These are phyloP conservation scores for Fusarium siculi DNA, from an alignment of 2,329 filamentous ascomycete species.

Conservation along the genomic window DNA sequence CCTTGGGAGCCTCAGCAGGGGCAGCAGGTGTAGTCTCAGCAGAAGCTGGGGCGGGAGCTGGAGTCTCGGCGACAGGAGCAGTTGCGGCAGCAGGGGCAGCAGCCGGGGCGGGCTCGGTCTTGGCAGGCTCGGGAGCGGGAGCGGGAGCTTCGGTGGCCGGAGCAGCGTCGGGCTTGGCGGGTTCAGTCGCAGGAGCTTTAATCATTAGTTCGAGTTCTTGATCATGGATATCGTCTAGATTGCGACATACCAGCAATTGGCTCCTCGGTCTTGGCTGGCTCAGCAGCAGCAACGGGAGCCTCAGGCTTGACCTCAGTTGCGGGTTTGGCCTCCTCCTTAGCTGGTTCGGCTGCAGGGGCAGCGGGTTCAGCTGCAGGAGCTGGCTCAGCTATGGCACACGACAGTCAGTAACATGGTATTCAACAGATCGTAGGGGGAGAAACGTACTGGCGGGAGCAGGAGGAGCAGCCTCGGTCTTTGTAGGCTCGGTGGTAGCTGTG, in stretches of 20 bases:
- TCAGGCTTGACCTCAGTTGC: slow-evolving; percentile 41
- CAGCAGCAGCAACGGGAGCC: slow-evolving; percentile 41
- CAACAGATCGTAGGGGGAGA: neutral
- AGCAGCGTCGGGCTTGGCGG: slow-evolving; percentile 44
- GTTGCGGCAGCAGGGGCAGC: slow-evolving; percentile 35
- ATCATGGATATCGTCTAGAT: neutral
- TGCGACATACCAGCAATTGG: slow-evolving; percentile 37
- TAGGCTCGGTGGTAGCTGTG: slow-evolving; percentile 45
- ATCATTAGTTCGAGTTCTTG: neutral
- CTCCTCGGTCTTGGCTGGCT: slow-evolving; percentile 41
- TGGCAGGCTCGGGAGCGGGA: slow-evolving; percentile 42
- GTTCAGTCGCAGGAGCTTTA: slow-evolving; percentile 41
- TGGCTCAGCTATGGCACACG: slow-evolving; percentile 36
- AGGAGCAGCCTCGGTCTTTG: slow-evolving; percentile 50
- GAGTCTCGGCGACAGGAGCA: slow-evolving; percentile 36
- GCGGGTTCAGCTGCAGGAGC: slow-evolving; percentile 40
- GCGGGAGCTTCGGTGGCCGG: slow-evolving; percentile 44
- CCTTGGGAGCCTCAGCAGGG: slow-evolving; percentile 41
- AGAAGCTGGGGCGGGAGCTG: slow-evolving; percentile 38
- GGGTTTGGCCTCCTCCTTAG: slow-evolving; percentile 44
- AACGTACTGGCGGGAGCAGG: slow-evolving; percentile 48
- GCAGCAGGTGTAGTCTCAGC: slow-evolving; percentile 23
- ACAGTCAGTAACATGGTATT: slow-evolving; percentile 16
- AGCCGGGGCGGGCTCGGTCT: slow-evolving; percentile 34
- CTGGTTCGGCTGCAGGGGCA: slow-evolving; percentile 41